These are phyloP conservation scores for Teunomyces funiuensis DNA, from an alignment of 805 yeast species.

Conservation along the genomic window DNA sequence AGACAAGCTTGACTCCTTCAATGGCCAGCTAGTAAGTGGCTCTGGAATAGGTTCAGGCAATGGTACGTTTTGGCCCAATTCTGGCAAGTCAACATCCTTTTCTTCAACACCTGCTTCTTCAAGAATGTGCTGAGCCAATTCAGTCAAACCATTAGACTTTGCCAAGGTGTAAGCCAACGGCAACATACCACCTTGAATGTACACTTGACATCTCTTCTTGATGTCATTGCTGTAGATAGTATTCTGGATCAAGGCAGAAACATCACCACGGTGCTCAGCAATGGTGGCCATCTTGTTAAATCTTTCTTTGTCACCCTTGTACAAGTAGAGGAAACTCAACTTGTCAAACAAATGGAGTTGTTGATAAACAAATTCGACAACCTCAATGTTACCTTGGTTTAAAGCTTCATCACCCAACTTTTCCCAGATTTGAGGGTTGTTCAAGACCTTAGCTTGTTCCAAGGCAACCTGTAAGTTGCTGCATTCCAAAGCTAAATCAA, in stretches of 20 bases:
- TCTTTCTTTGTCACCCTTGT: slow-evolving; percentile 77
- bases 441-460: slow-evolving; percentile 78
- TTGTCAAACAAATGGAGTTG: slow-evolving; percentile 84
- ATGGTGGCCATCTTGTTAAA: slow-evolving; percentile 82
- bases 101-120: slow-evolving; percentile 66
- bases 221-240: slow-evolving; percentile 74
- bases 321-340: slow-evolving; percentile 82
- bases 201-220: slow-evolving; percentile 70
- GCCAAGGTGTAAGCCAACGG: slow-evolving; percentile 95
- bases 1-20: slow-evolving; percentile 67
- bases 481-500: slow-evolving; percentile 92
- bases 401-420: slow-evolving; percentile 83
- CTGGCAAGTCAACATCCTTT: slow-evolving; percentile 66
- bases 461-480: slow-evolving; percentile 87
- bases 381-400: slow-evolving; percentile 80
- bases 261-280: slow-evolving; percentile 85
- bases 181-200: slow-evolving; percentile 73
- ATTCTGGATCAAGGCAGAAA: slow-evolving; percentile 77
- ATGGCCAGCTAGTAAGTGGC: slow-evolving; percentile 73
- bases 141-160: slow-evolving; percentile 77
- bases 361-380: slow-evolving; percentile 87
- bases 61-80: slow-evolving; percentile 38
- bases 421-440: slow-evolving; percentile 72
- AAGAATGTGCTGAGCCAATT: slow-evolving; percentile 69
- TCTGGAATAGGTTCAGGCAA: slow-evolving; percentile 50